phyloP scores from a whole-genome alignment of 257 asterid species.

The Solanum tarijense region DNA sequence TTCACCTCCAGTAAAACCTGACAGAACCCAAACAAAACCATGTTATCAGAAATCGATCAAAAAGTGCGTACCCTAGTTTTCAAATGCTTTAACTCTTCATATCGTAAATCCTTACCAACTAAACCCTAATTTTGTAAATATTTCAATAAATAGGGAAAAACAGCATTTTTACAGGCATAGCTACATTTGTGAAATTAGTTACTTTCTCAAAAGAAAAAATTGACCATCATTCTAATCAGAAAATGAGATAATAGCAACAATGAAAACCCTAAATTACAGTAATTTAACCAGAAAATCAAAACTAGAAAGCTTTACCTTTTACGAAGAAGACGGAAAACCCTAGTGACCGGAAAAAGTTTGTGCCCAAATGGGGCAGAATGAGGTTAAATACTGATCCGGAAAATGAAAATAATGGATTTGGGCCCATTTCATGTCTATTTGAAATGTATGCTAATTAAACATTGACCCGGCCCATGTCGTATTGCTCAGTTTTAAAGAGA shows the following conservation, averaged over 20 bases:
- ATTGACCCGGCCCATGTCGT: neutral
- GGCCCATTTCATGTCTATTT: neutral
- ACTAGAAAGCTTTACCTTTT: neutral
- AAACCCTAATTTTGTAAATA: neutral
- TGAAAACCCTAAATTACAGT: neutral
- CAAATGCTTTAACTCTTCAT: neutral
- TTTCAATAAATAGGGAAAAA: neutral
- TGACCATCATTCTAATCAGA: neutral
- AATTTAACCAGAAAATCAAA: neutral
- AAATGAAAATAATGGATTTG: neutral
- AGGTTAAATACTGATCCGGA: neutral
- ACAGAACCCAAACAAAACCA: neutral
- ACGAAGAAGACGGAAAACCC: neutral
- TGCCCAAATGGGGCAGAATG: neutral
- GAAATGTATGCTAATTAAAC: neutral
- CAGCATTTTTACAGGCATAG: neutral
- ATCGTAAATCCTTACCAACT: neutral
- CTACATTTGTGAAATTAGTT: neutral
- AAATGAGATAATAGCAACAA: neutral
- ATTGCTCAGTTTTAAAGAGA: neutral
- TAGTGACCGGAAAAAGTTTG: neutral
- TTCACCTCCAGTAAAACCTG: conserved; percentile 2
- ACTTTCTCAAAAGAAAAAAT: neutral
- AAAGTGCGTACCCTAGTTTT: neutral
- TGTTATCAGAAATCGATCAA: neutral